Percentiles rank a stretch among this genome's conserved stretches.
These are phyloP conservation scores for Coelastrella sp. DNA, from an alignment of 139 green algal genomes.

Conservation along the genomic window DNA sequence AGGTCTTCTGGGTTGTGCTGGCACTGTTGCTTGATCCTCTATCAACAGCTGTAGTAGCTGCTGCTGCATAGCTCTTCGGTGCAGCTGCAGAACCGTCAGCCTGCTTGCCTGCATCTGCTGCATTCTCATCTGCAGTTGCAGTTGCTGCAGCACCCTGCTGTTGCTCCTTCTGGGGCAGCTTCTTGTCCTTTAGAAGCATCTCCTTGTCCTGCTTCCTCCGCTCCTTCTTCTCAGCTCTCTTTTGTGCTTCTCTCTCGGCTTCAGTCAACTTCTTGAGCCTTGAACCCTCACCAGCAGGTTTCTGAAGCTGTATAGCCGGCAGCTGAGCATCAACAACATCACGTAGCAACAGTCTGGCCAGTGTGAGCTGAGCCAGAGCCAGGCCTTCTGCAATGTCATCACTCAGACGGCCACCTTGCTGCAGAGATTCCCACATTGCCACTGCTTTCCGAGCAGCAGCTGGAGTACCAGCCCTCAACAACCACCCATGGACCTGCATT, in stretches of 20 bases:
- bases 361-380: constrained; percentile 16
- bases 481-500: constrained; percentile 22
- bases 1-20: neutral
- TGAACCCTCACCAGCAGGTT: neutral
- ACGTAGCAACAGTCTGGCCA: constrained; percentile 11
- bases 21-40: neutral
- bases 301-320: neutral
- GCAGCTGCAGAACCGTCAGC: neutral
- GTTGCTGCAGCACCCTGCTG: neutral
- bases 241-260: neutral
- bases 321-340: neutral
- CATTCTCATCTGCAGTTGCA: neutral
- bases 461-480: constrained; percentile 14
- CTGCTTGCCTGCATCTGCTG: neutral
- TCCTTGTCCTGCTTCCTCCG: constrained; percentile 21
- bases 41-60: neutral
- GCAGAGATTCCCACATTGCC: constrained; percentile 9
- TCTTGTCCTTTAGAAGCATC: neutral
- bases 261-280: neutral
- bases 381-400: constrained; percentile 22
- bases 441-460: constrained; percentile 17
- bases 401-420: neutral
- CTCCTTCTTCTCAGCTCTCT: constrained; percentile 6
- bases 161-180: neutral
- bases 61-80: constrained; percentile 24